Evolutionary conservation across 75 land plant genomes (phyloP).

Genomic region (Cryptomeria japonica): DNA sequence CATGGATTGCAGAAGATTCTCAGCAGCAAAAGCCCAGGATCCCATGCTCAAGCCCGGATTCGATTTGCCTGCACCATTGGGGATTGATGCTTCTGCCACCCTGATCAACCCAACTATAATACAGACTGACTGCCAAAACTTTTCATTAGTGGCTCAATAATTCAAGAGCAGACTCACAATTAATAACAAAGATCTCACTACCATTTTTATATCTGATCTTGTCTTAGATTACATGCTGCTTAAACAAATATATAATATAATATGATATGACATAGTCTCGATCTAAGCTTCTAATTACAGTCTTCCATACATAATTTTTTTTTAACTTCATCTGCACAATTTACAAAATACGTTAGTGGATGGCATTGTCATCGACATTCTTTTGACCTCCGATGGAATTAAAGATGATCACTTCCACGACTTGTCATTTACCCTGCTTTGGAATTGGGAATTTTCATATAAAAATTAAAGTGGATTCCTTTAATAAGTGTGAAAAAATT

Average conservation of each 20-base stretch:
- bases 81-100: slow-evolving; percentile 6
- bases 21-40: neutral
- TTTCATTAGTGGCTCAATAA: neutral
- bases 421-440: neutral
- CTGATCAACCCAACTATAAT: neutral
- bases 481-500: neutral
- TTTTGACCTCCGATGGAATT: neutral
- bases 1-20: neutral
- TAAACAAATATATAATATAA: neutral
- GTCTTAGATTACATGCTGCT: neutral
- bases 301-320: neutral
- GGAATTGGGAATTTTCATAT: neutral
- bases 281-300: neutral
- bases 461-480: neutral
- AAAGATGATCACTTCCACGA: neutral
- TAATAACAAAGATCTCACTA: neutral
- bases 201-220: neutral
- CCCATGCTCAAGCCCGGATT: neutral
- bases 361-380: slow-evolving; percentile 10
- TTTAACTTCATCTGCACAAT: neutral
- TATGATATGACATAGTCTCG: too few species aligned
- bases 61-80: neutral
- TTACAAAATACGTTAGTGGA: neutral
- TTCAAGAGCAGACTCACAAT: neutral
- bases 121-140: neutral